Evolutionary conservation across 352 stramenopile species (phyloP).

Genomic region (Phytophthora capsici): DNA sequence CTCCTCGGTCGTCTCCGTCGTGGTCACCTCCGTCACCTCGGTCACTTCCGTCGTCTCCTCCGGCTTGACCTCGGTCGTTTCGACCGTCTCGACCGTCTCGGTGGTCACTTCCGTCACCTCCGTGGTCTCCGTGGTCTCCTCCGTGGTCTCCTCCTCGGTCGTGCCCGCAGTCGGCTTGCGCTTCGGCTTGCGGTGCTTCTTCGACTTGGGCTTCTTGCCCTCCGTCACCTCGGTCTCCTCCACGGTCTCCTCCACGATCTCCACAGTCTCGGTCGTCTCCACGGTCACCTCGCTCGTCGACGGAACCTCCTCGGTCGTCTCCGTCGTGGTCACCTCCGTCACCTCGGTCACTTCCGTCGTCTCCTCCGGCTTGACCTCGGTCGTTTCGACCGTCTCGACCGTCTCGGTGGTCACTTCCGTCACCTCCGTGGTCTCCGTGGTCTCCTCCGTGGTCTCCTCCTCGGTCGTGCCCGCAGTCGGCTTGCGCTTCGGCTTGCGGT

Average conservation of each 20-base stretch:
- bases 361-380: neutral
- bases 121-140: neutral
- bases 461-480: neutral
- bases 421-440: neutral
- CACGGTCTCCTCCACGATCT: neutral
- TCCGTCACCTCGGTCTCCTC: neutral
- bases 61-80: neutral
- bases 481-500: constrained; percentile 17
- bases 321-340: constrained; percentile 4
- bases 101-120: neutral
- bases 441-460: neutral
- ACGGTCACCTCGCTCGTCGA: constrained; percentile 1
- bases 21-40: constrained; percentile 12
- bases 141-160: neutral
- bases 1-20: constrained; percentile 4
- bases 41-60: constrained; percentile 5
- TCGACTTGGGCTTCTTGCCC: neutral
- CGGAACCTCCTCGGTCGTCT: neutral
- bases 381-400: neutral
- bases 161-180: neutral
- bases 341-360: neutral
- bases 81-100: neutral
- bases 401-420: neutral
- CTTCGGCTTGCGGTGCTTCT: neutral
- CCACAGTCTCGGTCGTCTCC: constrained; percentile 3